These are phyloP conservation scores for Fragaria ananassa DNA, from an alignment of 306 rosid species.

Conservation along the genomic window DNA sequence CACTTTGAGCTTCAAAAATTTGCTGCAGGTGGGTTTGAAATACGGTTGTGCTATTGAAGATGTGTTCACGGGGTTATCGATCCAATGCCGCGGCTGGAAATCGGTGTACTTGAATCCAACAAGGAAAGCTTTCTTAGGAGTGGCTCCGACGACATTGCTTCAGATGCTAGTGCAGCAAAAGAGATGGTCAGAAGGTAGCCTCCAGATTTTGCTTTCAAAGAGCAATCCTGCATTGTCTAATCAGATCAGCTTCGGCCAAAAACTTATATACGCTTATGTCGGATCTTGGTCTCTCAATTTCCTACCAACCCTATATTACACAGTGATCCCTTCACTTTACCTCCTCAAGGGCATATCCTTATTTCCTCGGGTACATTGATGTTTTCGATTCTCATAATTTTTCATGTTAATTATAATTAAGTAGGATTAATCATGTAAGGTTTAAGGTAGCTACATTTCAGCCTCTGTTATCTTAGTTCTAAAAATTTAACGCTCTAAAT, in stretches of 20 bases:
- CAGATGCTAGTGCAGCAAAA: conserved; percentile 58
- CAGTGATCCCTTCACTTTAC: conserved; percentile 54
- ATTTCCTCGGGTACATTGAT: conserved; percentile 41
- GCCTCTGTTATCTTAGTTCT: no score
- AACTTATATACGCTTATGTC: conserved; percentile 38
- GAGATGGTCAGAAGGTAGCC: conserved; percentile 76
- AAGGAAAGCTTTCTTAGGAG: conserved; percentile 60
- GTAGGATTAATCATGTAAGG: no score
- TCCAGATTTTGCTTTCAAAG: conserved; percentile 53
- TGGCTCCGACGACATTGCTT: conserved; percentile 44
- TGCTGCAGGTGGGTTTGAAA: conserved; percentile 46
- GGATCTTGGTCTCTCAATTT: conserved; percentile 52
- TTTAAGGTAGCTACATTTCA: no score
- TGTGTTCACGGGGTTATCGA: conserved; percentile 56
- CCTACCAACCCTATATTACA: conserved; percentile 48
- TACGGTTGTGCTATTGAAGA: conserved; percentile 71
- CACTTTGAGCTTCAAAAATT: no score
- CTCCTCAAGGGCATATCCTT: conserved; percentile 55
- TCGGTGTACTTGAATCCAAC: conserved; percentile 51
- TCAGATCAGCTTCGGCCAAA: conserved; percentile 42
- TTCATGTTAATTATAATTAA: no score
- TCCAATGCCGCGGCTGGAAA: conserved; percentile 60
- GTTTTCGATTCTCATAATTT: no score
- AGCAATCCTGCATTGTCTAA: conserved; percentile 45
- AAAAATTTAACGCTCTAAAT: no score